A percentile compares a stretch with the other conserved stretches of the same genome.
Evolutionary conservation across 345 rosid species (phyloP).

Genomic region (Eutrema heterophyllum): DNA sequence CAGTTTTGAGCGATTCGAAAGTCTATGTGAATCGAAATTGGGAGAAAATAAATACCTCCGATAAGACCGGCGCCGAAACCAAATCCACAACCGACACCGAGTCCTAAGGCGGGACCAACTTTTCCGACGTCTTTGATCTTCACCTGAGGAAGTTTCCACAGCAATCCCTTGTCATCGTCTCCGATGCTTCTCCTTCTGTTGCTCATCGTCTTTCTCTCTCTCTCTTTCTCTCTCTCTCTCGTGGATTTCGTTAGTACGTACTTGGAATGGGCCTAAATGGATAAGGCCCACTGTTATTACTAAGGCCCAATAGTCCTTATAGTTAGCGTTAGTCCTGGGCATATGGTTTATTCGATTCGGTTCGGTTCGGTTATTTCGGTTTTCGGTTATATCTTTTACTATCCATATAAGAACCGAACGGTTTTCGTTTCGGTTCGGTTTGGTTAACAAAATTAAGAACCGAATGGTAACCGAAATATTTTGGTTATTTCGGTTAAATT

Average conservation of each 20-base stretch:
- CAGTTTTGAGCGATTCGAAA: neutral
- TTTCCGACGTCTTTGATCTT: conserved; percentile 58
- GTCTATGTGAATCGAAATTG: neutral
- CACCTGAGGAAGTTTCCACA: conserved; percentile 80
- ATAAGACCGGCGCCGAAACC: conserved; percentile 79
- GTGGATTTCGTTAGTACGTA: neutral
- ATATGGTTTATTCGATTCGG: no score
- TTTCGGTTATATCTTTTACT: no score
- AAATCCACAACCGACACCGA: conserved; percentile 80
- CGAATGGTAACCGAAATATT: no score
- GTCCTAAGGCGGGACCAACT: conserved; percentile 79
- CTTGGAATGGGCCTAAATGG: neutral
- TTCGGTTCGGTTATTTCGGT: no score
- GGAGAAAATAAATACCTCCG: conserved; percentile 49
- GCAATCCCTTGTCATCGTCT: conserved; percentile 45
- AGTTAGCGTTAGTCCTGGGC: neutral
- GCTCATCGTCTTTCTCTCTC: conserved; percentile 19
- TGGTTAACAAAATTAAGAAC: no score
- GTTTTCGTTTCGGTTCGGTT: no score
- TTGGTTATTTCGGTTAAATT: no score
- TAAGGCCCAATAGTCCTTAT: neutral
- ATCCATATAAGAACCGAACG: no score
- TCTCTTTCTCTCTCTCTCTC: neutral
- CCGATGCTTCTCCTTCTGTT: conserved; percentile 20
- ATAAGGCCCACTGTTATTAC: neutral